Evolutionary conservation across 805 yeast genomes (phyloP).

Genomic region (Grigorovia yakushimaensis): DNA sequence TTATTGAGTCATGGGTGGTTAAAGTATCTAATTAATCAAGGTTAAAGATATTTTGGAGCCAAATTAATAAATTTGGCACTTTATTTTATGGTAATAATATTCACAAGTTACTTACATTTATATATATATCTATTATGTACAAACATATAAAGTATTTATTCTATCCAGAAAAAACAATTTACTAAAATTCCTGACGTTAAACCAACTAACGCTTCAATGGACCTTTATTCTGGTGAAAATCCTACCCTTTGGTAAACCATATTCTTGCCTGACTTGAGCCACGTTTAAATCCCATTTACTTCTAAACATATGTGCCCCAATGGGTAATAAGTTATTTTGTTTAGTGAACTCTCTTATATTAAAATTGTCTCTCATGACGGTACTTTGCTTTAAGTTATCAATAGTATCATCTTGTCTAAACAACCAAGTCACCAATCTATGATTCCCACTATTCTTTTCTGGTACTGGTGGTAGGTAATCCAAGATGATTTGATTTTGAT

Average conservation of each 20-base stretch:
- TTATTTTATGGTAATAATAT: background rate
- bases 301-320: conserved; percentile 93
- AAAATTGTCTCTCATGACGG: conserved; percentile 40
- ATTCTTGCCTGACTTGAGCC: conserved; percentile 53
- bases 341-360: conserved; percentile 62
- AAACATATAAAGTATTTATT: too few species aligned
- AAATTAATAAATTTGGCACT: background rate
- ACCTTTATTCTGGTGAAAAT: conserved; percentile 59
- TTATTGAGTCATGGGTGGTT: conserved; percentile 50
- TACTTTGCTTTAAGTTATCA: background rate
- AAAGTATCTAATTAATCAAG: conserved; percentile 10
- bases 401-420: conserved; percentile 48
- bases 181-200: too few species aligned
- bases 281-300: conserved; percentile 72
- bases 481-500: conserved; percentile 37
- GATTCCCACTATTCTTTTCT: conserved; percentile 75
- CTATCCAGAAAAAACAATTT: too few species aligned
- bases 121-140: conserved; percentile 1
- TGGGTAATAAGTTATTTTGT: conserved; percentile 49
- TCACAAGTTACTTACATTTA: background rate
- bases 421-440: conserved; percentile 84
- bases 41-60: background rate
- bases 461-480: conserved; percentile 77
- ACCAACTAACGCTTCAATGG: background rate
- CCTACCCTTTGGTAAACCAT: conserved; percentile 66